phyloP scores from a whole-genome alignment of 2,329 filamentous ascomycete species.

The Alternaria rosae region DNA sequence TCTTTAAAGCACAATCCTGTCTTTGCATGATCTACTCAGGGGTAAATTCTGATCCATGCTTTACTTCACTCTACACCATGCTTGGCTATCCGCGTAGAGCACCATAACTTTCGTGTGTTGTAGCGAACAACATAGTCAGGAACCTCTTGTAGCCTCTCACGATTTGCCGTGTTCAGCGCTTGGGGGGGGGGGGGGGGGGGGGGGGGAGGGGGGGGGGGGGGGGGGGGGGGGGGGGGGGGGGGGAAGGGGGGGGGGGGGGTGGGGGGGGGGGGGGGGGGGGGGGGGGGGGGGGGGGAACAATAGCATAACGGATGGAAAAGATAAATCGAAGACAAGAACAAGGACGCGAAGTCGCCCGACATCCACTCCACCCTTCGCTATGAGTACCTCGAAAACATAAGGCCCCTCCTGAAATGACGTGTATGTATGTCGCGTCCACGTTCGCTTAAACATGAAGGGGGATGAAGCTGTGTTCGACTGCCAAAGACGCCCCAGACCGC shows the following conservation, averaged over 20 bases:
- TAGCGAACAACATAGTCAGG: background rate
- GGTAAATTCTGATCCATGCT: background rate
- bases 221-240: background rate
- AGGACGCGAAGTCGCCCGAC: background rate
- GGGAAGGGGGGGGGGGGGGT: background rate
- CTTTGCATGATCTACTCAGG: conserved; percentile 6
- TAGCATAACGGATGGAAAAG: background rate
- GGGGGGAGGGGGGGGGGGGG: background rate
- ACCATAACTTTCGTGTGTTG: background rate
- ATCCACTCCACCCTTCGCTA: background rate
- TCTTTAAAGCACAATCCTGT: background rate
- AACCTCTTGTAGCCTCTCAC: background rate
- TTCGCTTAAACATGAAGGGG: background rate
- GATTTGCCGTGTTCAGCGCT: background rate
- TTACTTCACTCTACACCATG: background rate
- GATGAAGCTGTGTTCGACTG: background rate
- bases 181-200: background rate
- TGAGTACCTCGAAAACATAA: background rate
- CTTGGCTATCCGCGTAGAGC: background rate
- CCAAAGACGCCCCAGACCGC: background rate
- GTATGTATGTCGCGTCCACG: background rate
- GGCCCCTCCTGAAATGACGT: background rate
- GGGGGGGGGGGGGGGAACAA: background rate
- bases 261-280: background rate
- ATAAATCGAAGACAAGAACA: background rate